Base-by-base conservation (phyloP, 495 filamentous ascomycete genomes). In the Penicillium fimorum region DNA sequence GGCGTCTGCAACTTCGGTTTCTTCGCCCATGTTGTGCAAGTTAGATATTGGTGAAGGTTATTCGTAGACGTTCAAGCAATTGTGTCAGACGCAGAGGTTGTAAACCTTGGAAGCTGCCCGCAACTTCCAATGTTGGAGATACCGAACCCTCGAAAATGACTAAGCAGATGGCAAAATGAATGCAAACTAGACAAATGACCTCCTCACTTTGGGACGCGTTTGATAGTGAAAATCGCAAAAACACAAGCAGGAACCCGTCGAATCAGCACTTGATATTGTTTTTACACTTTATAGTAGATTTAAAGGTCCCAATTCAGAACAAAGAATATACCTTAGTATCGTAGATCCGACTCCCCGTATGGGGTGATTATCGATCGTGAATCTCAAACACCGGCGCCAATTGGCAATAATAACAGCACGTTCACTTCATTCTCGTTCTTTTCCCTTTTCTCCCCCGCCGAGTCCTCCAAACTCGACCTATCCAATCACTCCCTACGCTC, bases 381-480 rank as follows among this genome's bases (percentile, higher is more conserved):
- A 51, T 38, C 49, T 59, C 54, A 62, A 59, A 63, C 62, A 52
- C 52, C 53, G 62, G 62, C 51, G 57, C 51, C 57, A 63, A 50
- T 57, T 56, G 60, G 63, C 56, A 62, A 53, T 56, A 64, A 56
- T 40, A 58, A 41, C 48, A 50, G 25, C 53, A 47, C 53, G 37
- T 56, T 53, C 59, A 13, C 50, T 22, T 51, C 13, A 35, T 47
- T 58, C 47, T 44, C 43, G 42, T 51, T 60, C 57, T 59, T 61
- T 59, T 64, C 56, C 50, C 57, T 61, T 57, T 60, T 50, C 57
- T 61, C 58, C 55, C 48, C 59, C 61, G 61, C 64, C 58, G 59
- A 69, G 66, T 66, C 63, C 58, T 42, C 53, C 58, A 48, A 53
- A 54, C 50, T 50, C 46, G 48, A 53, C 53, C 56, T 47, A 47